Conservation (phyloP, 139 green algal genomes). For the Chlamydomonas eustigma region DNA sequence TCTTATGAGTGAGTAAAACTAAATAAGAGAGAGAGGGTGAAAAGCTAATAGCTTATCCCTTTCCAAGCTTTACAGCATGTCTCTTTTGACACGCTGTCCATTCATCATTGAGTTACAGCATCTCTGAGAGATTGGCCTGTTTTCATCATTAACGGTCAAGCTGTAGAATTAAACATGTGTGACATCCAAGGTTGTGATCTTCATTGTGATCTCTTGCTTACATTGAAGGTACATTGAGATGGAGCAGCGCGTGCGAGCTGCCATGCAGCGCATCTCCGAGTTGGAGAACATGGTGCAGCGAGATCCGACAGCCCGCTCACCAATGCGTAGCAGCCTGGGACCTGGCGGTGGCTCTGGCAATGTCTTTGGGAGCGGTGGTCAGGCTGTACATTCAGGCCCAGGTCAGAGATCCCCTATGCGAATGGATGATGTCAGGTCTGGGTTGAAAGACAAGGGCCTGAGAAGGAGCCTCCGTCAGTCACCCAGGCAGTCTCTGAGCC, state of each 20-base stretch:
- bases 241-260: constrained; percentile 44
- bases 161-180: no score
- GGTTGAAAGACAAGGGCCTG: constrained; percentile 27
- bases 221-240: constrained; percentile 47
- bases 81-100: no score
- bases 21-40: no score
- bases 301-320: not conserved
- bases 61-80: no score
- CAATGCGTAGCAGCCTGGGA: not conserved
- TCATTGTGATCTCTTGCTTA: no score
- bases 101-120: no score
- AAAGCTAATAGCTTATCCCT: no score
- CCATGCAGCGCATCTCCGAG: constrained; percentile 52
- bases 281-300: constrained; percentile 41
- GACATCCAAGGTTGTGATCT: no score
- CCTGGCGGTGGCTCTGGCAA: not conserved
- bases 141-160: no score
- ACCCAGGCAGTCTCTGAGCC: not conserved
- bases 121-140: no score
- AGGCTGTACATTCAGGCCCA: not conserved
- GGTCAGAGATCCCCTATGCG: not conserved
- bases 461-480: not conserved
- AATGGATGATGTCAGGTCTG: constrained; percentile 27
- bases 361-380: not conserved
- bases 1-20: constrained; percentile 37